Percentiles rank a stretch among this genome's conserved stretches.
Conservation (phyloP, 352 stramenopile genomes). For the Phytophthora boehmeriae region DNA sequence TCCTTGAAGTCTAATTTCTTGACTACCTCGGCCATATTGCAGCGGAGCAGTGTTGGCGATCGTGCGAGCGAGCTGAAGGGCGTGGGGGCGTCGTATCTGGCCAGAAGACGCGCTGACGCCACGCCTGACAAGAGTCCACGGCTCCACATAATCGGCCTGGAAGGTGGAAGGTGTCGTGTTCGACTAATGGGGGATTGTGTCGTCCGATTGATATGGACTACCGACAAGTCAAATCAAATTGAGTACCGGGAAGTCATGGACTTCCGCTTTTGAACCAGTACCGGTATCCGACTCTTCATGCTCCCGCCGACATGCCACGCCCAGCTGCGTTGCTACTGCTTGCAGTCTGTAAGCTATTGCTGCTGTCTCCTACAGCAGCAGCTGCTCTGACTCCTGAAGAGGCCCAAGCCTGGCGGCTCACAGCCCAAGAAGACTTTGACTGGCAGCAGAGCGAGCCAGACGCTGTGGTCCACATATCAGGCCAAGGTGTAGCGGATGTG, state of each 20-base stretch:
- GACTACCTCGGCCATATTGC: conserved; percentile 25
- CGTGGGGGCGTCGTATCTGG: background rate
- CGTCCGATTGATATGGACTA: background rate
- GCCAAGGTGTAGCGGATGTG: conserved; percentile 39
- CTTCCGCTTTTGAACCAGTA: no score
- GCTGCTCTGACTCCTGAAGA: conserved; percentile 37
- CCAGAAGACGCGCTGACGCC: background rate
- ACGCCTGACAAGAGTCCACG: background rate
- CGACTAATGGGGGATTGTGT: background rate
- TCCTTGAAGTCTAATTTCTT: background rate
- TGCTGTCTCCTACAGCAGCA: background rate
- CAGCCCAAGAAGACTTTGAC: conserved; percentile 48
- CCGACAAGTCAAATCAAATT: no score
- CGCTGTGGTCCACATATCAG: conserved; percentile 44
- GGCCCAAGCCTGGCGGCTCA: conserved; percentile 44
- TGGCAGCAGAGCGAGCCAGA: conserved; percentile 51
- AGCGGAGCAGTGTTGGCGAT: conserved; percentile 21
- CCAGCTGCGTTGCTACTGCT: no score
- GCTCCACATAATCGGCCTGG: background rate
- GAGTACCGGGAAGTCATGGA: no score
- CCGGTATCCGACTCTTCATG: no score
- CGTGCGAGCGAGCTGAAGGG: conserved; percentile 3
- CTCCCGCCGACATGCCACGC: no score
- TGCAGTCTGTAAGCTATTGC: background rate
- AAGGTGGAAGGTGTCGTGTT: background rate